Percentiles rank a stretch among this genome's conserved stretches.
Conservation (phyloP, 768 basidiomycete species). For the Tricholoma matsutake region DNA sequence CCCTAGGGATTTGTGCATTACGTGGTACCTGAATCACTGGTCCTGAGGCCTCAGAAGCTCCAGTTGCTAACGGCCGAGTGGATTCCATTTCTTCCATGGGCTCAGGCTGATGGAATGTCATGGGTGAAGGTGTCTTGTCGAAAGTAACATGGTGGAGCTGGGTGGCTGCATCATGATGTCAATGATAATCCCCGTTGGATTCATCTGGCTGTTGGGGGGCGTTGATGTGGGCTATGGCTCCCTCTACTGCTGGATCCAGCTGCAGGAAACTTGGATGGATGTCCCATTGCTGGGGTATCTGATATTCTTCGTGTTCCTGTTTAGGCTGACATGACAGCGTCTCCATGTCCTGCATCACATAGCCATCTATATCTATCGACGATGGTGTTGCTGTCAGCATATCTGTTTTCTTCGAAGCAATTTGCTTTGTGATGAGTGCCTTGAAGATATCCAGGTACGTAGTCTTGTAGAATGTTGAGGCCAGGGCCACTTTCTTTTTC, state of each 20-base stretch:
- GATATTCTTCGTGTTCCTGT: no score
- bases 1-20: background rate
- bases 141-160: background rate
- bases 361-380: background rate
- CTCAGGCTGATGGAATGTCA: no score
- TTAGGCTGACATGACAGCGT: no score
- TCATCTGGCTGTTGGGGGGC: background rate
- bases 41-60: no score
- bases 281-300: background rate
- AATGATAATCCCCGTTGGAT: background rate
- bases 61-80: no score
- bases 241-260: no score
- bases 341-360: no score
- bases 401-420: background rate
- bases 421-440: background rate
- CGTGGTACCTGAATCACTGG: background rate
- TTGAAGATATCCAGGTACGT: background rate
- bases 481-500: background rate
- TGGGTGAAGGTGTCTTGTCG: background rate
- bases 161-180: background rate
- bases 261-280: no score
- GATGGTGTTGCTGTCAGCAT: background rate
- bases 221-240: no score
- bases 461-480: no score
- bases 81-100: no score